These are phyloP conservation scores for Coemansia sp. DNA, from an alignment of 192 early-diverging fungal species.

Conservation along the genomic window DNA sequence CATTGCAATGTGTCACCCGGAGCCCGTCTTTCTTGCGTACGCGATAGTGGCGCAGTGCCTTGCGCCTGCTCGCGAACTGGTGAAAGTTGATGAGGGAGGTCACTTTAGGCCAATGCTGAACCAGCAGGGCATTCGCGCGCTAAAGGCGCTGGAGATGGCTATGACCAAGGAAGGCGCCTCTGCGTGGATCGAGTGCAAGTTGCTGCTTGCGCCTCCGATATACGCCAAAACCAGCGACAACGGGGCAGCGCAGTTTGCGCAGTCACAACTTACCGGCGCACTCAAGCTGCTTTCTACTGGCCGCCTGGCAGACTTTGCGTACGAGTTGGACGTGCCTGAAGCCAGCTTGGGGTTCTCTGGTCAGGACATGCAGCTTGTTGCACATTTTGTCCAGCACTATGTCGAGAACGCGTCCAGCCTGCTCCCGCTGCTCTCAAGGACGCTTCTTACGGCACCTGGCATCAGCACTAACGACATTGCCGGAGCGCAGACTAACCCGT, in stretches of 20 bases:
- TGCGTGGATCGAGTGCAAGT: conserved; percentile 3
- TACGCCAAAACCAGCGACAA: conserved; percentile 7
- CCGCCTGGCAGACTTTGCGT: background rate
- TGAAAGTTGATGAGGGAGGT: background rate
- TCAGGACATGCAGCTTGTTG: conserved; percentile 37
- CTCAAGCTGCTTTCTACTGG: conserved; percentile 9
- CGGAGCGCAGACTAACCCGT: conserved; percentile 12
- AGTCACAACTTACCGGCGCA: conserved; percentile 12
- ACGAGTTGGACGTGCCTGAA: conserved; percentile 11
- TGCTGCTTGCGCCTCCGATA: conserved; percentile 32
- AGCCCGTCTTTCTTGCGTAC: conserved; percentile 23
- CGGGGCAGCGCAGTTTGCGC: conserved; percentile 7
- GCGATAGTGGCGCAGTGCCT: conserved; percentile 12
- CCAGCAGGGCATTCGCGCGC: conserved; percentile 13
- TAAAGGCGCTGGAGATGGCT: conserved; percentile 16
- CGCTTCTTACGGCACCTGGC: background rate
- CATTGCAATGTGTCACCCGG: conserved; percentile 28
- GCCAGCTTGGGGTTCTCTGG: conserved; percentile 3
- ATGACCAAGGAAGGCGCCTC: conserved; percentile 7
- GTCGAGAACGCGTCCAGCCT: conserved; percentile 13
- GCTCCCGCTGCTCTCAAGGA: conserved; percentile 11
- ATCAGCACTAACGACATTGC: background rate
- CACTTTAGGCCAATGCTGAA: background rate
- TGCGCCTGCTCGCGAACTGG: conserved; percentile 11
- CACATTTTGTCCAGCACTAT: conserved; percentile 17